Evolutionary conservation across 176 grass and related monocot genomes (phyloP).

Genomic region (Hordeum vulgare): MorexV3_pseudomolecules_assembly NC_058521.1:574525672-574526171

Average conservation of each 20-base stretch:
- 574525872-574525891: conserved; percentile 36
- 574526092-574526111: conserved; percentile 15
- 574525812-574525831: not conserved
- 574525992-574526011: conserved; percentile 23
- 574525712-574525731: too few relatives aligned
- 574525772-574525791: not conserved
- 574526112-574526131: conserved; percentile 23
- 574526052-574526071: not conserved
- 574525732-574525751: too few relatives aligned
- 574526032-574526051: conserved; percentile 11
- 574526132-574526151: conserved; percentile 29
- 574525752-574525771: not conserved
- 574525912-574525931: conserved; percentile 7
- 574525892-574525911: conserved; percentile 21
- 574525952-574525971: too few relatives aligned
- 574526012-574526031: conserved; percentile 11
- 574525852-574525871: conserved; percentile 9
- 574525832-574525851: not conserved
- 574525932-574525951: not conserved
- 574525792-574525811: not conserved
- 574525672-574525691: too few relatives aligned
- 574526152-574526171: conserved; percentile 19
- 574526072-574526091: conserved; percentile 7
- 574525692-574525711: too few relatives aligned
- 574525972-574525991: conserved; percentile 29